Base-by-base conservation (phyloP, 805 yeast species). In the Naumovozyma baii region DNA sequence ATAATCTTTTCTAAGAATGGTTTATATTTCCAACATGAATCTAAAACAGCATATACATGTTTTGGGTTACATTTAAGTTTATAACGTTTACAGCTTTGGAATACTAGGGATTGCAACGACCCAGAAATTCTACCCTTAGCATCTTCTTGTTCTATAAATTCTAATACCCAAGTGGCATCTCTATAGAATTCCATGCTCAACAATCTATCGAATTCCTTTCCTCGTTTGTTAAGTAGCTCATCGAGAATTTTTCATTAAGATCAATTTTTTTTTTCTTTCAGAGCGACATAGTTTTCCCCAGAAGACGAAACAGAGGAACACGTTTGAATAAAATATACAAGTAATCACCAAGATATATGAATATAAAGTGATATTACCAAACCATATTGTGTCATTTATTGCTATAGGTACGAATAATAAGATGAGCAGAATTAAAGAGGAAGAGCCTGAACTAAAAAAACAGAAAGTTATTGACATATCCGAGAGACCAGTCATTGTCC, bases 41-140 rank as follows among this genome's bases (percentile, higher is more conserved):
- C 69, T 18, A 87, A 86, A 19, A 90, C 64, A 0, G 96, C 98
- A 66, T 70, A 86, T 1, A 88, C 64, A 55, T 90, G 96, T 52
- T 83, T 84, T 1, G 96, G 94, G 43, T 86, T 76, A 0, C 78
- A 66, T 51, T 72, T 67, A 40, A 80, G 57, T 49, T 66, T 68
- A 39, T 66, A 68, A 33, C 59, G 61, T 43, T 64, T 72, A 5
- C 76, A 59, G 2, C 72, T 67, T 33, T 68, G 72, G 52, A 77
- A 70, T 3, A 79, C 69, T 18, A 79, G 55, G 3, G 67, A 62
- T 45, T 73, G 76, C 35, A 78, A 51, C 1, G 83, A 74, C 0
- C 83, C 83, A 17, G 70, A 67, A 37, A 57, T 49, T 31, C 52
- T 41, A 34, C 60, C 62, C 38, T 44, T 60, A 43, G 50, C 41